Conservation (phyloP, 306 rosid species). For the Citrullus colocynthis region DNA sequence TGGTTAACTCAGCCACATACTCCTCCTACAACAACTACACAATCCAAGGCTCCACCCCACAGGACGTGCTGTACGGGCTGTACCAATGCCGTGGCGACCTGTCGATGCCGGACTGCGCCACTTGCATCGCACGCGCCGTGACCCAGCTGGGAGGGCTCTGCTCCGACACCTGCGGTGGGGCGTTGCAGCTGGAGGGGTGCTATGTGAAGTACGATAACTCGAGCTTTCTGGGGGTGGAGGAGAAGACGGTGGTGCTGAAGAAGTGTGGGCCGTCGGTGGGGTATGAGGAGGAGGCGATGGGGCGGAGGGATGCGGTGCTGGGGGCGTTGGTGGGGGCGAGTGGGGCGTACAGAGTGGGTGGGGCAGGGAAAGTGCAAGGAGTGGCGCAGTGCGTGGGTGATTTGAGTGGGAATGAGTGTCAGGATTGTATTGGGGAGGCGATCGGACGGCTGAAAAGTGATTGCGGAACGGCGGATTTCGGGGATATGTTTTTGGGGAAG, state of each 20-base stretch:
- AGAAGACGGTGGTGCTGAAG: constrained; percentile 59
- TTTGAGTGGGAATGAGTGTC: constrained; percentile 2
- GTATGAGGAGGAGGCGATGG: not conserved
- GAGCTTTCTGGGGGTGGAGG: constrained; percentile 56
- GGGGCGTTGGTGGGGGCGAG: not conserved
- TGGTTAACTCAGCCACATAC: constrained; percentile 84
- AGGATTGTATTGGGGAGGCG: not conserved
- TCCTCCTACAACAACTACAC: constrained; percentile 74
- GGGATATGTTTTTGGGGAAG: constrained; percentile 3
- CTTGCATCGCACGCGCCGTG: constrained; percentile 45
- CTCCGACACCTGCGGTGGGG: constrained; percentile 44
- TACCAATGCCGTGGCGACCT: constrained; percentile 95
- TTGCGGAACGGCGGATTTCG: not conserved
- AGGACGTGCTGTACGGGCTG: constrained; percentile 52
- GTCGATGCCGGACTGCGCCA: constrained; percentile 73
- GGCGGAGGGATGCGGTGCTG: constrained; percentile 1
- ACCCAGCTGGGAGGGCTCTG: constrained; percentile 38
- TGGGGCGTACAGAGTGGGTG: not conserved
- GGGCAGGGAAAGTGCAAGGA: not conserved
- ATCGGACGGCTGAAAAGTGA: constrained; percentile 5
- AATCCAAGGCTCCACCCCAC: constrained; percentile 30
- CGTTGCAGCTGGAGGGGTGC: constrained; percentile 71
- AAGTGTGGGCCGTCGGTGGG: constrained; percentile 70
- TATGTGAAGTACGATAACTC: constrained; percentile 72
- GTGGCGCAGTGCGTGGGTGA: constrained; percentile 9